Conservation (phyloP, 768 basidiomycete genomes). For the Lactarius hengduanensis region DNA sequence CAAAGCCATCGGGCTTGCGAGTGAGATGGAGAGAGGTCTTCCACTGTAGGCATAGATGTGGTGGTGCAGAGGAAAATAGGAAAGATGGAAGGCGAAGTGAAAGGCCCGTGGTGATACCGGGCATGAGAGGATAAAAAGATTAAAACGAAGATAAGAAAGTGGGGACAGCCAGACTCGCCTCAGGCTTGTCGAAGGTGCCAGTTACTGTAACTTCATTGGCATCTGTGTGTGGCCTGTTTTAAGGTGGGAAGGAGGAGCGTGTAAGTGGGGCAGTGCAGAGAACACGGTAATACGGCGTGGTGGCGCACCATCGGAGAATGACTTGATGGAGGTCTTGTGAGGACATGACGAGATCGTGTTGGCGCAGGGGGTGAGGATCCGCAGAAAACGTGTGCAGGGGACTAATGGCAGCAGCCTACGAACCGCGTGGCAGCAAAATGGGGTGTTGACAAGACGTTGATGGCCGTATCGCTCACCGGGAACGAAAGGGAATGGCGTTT, state of each 20-base stretch:
- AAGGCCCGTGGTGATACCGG: conserved; percentile 23
- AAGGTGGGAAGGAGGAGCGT: not conserved
- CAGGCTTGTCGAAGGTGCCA: conserved; percentile 27
- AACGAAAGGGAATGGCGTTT: not conserved
- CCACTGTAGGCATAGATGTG: conserved; percentile 31
- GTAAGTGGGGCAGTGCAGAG: not conserved
- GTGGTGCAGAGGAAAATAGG: conserved; percentile 14
- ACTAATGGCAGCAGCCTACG: not conserved
- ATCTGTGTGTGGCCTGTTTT: conserved; percentile 29
- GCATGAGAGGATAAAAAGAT: conserved; percentile 21
- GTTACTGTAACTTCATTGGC: conserved; percentile 29
- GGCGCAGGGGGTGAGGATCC: not conserved
- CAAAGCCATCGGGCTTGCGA: conserved; percentile 34
- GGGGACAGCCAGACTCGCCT: conserved; percentile 24
- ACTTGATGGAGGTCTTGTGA: conserved; percentile 23
- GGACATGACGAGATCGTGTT: conserved; percentile 20
- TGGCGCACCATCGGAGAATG: conserved; percentile 22
- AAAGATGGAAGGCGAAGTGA: conserved; percentile 29
- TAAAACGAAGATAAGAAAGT: not conserved
- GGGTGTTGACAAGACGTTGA: not conserved
- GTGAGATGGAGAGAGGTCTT: conserved; percentile 33
- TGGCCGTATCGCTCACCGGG: conserved; percentile 10
- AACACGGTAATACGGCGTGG: conserved; percentile 23
- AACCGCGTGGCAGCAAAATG: conserved; percentile 9
- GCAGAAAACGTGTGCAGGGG: conserved; percentile 14